Percentiles rank a stretch among this genome's conserved stretches.
Evolutionary conservation across 371 early-diverging fungal species (phyloP).

Genomic region (Blakeslea trispora): DNA sequence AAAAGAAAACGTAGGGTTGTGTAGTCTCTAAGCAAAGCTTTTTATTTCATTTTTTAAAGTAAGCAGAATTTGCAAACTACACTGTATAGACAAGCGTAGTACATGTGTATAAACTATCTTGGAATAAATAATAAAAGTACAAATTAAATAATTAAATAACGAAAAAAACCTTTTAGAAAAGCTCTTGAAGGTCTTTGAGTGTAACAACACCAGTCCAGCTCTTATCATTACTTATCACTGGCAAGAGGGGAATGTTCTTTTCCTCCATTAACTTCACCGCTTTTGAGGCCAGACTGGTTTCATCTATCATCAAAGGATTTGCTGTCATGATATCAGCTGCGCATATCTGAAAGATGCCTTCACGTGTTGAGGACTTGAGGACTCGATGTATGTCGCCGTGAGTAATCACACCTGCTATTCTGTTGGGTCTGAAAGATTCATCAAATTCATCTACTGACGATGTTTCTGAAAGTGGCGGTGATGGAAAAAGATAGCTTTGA

Average conservation of each 20-base stretch:
- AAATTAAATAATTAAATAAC: not conserved
- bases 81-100: too few relatives aligned
- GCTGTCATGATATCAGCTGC: slow-evolving; percentile 46
- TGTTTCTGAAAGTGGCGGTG: slow-evolving; percentile 32
- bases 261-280: slow-evolving; percentile 36
- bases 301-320: slow-evolving; percentile 31
- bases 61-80: too few relatives aligned
- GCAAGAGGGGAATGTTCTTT: slow-evolving; percentile 37
- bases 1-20: too few relatives aligned
- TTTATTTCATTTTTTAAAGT: too few relatives aligned
- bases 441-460: slow-evolving; percentile 19
- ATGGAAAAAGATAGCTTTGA: slow-evolving; percentile 13
- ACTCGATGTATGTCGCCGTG: slow-evolving; percentile 44
- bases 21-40: too few relatives aligned
- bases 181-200: slow-evolving; percentile 47
- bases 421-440: slow-evolving; percentile 10
- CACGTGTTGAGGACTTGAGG: slow-evolving; percentile 34
- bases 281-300: slow-evolving; percentile 40
- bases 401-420: slow-evolving; percentile 46
- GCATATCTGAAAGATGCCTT: slow-evolving; percentile 39
- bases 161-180: slow-evolving; percentile 28
- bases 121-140: not conserved
- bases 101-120: too few relatives aligned
- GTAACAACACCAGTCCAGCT: slow-evolving; percentile 44
- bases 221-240: slow-evolving; percentile 34